phyloP scores from a whole-genome alignment of 257 asterid species.

The Solanum neorickii region DNA sequence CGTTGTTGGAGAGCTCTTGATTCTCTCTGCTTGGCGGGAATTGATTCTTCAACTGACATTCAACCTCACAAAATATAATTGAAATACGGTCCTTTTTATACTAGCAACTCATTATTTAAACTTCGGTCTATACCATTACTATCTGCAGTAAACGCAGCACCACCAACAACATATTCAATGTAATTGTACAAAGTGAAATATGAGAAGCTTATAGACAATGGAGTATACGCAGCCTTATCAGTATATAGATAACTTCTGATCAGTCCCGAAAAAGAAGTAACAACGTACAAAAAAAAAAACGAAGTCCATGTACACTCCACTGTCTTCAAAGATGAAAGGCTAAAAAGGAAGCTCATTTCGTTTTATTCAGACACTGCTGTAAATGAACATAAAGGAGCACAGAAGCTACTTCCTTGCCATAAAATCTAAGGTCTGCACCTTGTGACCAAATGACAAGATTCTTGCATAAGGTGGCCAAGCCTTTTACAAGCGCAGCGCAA shows the following conservation, averaged over 20 bases:
- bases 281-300: too few species aligned
- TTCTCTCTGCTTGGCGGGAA: conserved; percentile 16
- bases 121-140: background rate
- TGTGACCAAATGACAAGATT: conserved; percentile 4
- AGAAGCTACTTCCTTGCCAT: background rate
- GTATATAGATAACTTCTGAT: too few species aligned
- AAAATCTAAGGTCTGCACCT: background rate
- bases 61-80: background rate
- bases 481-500: background rate
- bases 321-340: background rate
- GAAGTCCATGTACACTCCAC: too few species aligned
- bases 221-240: too few species aligned
- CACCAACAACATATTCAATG: too few species aligned
- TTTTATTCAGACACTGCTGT: background rate
- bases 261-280: too few species aligned
- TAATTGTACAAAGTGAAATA: too few species aligned
- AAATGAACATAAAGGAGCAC: background rate
- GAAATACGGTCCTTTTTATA: background rate
- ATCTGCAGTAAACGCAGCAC: too few species aligned
- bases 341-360: background rate
- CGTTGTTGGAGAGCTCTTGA: conserved; percentile 44
- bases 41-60: conserved; percentile 25
- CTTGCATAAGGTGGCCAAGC: background rate
- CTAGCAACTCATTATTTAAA: background rate
- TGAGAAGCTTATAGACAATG: too few species aligned